Conservation (phyloP, 2,329 filamentous ascomycete species). For the Juglanconis sp. region DNA sequence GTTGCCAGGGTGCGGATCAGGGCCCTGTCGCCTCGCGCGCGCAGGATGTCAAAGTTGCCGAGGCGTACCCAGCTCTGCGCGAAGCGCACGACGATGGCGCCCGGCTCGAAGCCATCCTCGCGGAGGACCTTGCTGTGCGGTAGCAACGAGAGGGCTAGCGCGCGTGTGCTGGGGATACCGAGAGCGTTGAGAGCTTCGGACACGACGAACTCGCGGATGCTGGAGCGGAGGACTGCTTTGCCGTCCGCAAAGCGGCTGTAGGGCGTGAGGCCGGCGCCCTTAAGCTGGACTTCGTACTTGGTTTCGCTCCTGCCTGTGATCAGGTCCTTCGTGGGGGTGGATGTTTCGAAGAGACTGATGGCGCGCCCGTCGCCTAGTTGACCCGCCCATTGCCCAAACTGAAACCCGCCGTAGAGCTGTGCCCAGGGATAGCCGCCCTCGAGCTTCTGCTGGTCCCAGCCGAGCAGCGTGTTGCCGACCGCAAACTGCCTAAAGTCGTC, state of each 20-base stretch:
- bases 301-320: constrained; percentile 16
- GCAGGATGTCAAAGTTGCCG: constrained; percentile 92
- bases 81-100: constrained; percentile 88
- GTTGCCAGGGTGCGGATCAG: constrained; percentile 72
- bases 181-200: constrained; percentile 86
- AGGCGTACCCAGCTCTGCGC: constrained; percentile 89
- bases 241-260: constrained; percentile 97
- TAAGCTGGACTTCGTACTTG: constrained; percentile 88
- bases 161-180: constrained; percentile 80
- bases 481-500: constrained; percentile 75
- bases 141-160: constrained; percentile 75
- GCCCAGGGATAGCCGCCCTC: constrained; percentile 91
- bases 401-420: constrained; percentile 89
- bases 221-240: constrained; percentile 86
- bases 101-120: constrained; percentile 74
- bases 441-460: constrained; percentile 65
- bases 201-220: constrained; percentile 90
- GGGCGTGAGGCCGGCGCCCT: constrained; percentile 88
- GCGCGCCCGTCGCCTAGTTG: constrained; percentile 93
- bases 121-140: constrained; percentile 71
- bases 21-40: constrained; percentile 73
- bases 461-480: constrained; percentile 78
- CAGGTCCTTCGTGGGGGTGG: constrained; percentile 64
- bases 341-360: constrained; percentile 89
- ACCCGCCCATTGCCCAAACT: constrained; percentile 86